Percentiles rank a stretch among this genome's conserved stretches.
phyloP scores from a whole-genome alignment of 78 protist genomes.

The Emiliania huxleyi region DNA sequence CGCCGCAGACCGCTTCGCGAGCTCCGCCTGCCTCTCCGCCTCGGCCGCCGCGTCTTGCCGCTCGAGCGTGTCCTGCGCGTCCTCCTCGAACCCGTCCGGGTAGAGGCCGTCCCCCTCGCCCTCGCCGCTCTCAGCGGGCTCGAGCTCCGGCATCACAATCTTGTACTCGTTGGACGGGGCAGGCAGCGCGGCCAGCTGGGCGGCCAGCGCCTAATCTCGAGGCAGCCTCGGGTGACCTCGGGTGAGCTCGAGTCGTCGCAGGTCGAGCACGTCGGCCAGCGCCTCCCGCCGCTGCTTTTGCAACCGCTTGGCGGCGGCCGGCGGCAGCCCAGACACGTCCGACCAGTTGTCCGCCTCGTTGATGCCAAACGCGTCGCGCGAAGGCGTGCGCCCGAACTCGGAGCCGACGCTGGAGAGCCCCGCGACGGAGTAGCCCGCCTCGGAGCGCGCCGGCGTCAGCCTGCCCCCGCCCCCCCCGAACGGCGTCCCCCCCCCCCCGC shows the following conservation, averaged over 20 bases:
- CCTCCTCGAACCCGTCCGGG: not conserved
- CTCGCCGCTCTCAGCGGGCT: not conserved
- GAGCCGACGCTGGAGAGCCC: not conserved
- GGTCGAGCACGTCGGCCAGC: not conserved
- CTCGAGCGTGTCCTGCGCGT: not conserved
- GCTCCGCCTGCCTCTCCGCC: not conserved
- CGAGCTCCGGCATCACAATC: not conserved
- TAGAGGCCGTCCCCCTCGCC: not conserved
- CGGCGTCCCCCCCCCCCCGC: not conserved
- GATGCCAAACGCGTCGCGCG: constrained; percentile 27
- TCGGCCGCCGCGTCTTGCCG: not conserved
- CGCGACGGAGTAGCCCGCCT: no score
- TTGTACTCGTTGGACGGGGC: constrained; percentile 30
- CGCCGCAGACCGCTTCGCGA: not conserved
- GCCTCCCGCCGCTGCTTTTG: not conserved
- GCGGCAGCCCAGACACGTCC: not conserved
- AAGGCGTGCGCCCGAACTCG: not conserved
- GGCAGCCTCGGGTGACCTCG: no score
- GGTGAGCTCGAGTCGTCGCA: no score
- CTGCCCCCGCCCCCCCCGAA: not conserved
- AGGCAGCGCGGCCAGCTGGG: not conserved
- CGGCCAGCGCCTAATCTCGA: no score
- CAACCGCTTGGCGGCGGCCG: not conserved
- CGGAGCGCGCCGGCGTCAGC: not conserved
- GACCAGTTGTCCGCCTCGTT: not conserved